phyloP scores from a whole-genome alignment of 345 rosid genomes.

The Corchorus olitorius region DNA sequence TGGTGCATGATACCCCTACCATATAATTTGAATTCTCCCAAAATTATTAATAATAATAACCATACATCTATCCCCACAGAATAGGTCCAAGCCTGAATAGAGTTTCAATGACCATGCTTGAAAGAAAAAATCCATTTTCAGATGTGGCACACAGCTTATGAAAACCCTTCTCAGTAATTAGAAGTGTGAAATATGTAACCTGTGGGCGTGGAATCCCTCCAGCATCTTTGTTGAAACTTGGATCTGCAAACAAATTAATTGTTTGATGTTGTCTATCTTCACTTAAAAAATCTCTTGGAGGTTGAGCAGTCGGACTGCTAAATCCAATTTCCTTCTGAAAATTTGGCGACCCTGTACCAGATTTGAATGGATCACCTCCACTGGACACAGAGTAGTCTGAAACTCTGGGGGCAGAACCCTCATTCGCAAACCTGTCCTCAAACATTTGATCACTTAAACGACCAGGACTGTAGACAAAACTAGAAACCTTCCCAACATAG shows the following conservation, averaged over 20 bases:
- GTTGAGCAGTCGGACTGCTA: conserved; percentile 66
- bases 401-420: conserved; percentile 77
- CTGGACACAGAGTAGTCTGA: conserved; percentile 86
- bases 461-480: conserved; percentile 81
- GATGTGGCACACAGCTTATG: not conserved
- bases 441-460: conserved; percentile 54
- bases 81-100: not conserved
- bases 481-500: conserved; percentile 59
- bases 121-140: not conserved
- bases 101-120: not conserved
- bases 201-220: conserved; percentile 53
- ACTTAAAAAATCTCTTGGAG: conserved; percentile 41
- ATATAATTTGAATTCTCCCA: too few relatives aligned
- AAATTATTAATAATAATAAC: too few relatives aligned
- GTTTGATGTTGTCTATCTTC: conserved; percentile 37
- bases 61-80: not conserved
- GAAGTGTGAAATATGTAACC: conserved; percentile 42
- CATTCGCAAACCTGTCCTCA: conserved; percentile 86
- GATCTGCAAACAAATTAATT: conserved; percentile 44
- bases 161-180: not conserved
- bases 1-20: too few relatives aligned
- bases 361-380: conserved; percentile 73
- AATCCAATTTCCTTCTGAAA: conserved; percentile 59
- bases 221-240: conserved; percentile 38
- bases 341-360: conserved; percentile 69